Base-by-base conservation (phyloP, 257 asterid species). In the Thymus mandschuricus region DNA sequence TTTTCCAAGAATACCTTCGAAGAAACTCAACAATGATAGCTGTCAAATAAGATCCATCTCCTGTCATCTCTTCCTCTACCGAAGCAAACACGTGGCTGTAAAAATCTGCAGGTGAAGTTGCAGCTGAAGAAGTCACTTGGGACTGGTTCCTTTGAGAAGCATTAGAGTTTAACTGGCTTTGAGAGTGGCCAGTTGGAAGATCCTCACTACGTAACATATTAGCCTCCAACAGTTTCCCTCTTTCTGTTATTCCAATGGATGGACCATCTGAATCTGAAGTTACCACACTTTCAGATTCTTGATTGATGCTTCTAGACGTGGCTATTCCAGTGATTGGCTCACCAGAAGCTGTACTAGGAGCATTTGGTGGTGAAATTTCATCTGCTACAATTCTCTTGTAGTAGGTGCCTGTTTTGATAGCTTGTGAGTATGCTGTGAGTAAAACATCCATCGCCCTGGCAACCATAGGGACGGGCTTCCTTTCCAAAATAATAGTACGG, bases 21-120 rank as follows among this genome's bases (percentile, higher is more conserved):
- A 91, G 88, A 81, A 94, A 89, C 85, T 91, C 99, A 66, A 94
- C 85, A 77, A 89, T 76, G 74, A 91, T 80, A 68, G 95, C 84
- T 64, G 80, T 84, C 81, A 94, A 79, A 84, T 94, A 94, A 72
- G 92, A 88, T 74, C 92, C 89, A 82, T 91, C 99, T 76, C 95
- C 94, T 2, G 83, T 82, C 86, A 94, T 91, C 85, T 91, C 97
- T 83, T 91, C 99, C 86, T 94, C 97, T 64, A 83, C 86, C 30
- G 83, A 77, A 43, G 91, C 85, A 82, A 94, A 84, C 77, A 94
- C 95, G 66, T 30, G 78, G 76, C 76, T 83, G 76, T 86, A 86
- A 63, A 94, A 80, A 77, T 91, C 95, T 28, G 72, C 86, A 10
- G 92, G 89, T 59, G 97, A 86, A 62, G 84, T 76, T 60, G 88